A percentile compares a stretch with the other conserved stretches of the same genome.
phyloP scores from a whole-genome alignment of 2,329 filamentous ascomycete genomes.

The Aspergillus sp. region DNA sequence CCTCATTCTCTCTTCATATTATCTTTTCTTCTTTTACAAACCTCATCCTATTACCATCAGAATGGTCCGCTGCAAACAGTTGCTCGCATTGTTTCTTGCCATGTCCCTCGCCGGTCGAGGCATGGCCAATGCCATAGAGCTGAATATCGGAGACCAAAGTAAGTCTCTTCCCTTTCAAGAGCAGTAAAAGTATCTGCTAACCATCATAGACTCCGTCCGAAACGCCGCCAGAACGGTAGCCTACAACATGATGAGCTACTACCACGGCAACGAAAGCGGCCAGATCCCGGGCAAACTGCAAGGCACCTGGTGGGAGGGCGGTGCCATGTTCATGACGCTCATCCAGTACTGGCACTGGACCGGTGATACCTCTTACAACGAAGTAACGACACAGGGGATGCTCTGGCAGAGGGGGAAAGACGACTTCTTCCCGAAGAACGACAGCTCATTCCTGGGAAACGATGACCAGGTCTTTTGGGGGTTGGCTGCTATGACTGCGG shows the following conservation, averaged over 20 bases:
- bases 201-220: conserved; percentile 38
- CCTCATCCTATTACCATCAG: not conserved
- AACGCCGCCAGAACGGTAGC: conserved; percentile 41
- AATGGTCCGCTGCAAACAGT: conserved; percentile 14
- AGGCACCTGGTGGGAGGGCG: conserved; percentile 67
- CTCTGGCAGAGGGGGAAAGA: conserved; percentile 74
- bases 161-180: not conserved
- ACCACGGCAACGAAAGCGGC: conserved; percentile 43
- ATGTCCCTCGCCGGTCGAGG: conserved; percentile 17
- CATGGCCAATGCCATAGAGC: conserved; percentile 20
- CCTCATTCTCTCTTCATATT: not conserved
- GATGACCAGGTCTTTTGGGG: conserved; percentile 79
- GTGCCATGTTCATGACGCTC: conserved; percentile 71
- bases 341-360: conserved; percentile 88
- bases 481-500: conserved; percentile 78
- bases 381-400: conserved; percentile 68
- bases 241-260: conserved; percentile 45
- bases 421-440: conserved; percentile 74
- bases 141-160: conserved; percentile 30
- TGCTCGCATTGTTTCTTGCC: conserved; percentile 16
- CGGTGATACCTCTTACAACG: conserved; percentile 72
- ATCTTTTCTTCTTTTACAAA: not conserved
- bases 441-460: conserved; percentile 53
- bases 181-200: not conserved
- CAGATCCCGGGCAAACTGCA: conserved; percentile 46